Percentiles rank a stretch among this genome's conserved stretches.
phyloP scores from a whole-genome alignment of 2,329 filamentous ascomycete species.

The Pseudofabraea citricarpa region DNA sequence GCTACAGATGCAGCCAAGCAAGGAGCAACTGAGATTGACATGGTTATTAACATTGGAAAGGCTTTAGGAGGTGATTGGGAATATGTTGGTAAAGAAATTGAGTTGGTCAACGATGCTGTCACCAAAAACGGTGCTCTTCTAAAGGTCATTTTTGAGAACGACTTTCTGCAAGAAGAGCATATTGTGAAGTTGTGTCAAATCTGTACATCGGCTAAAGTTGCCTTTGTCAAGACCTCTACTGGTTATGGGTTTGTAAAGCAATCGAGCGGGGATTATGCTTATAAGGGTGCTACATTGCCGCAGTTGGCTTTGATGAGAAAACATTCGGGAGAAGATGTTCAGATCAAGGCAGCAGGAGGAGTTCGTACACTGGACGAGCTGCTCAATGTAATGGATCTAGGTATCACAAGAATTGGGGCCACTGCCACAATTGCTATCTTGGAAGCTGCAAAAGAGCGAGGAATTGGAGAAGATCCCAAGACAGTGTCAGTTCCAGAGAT shows the following conservation, averaged over 20 bases:
- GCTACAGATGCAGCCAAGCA: conserved; percentile 40
- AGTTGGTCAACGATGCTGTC: conserved; percentile 43
- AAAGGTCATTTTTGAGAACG: conserved; percentile 61
- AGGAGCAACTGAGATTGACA: conserved; percentile 52
- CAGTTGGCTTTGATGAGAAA: conserved; percentile 51
- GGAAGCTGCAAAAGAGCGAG: conserved; percentile 46
- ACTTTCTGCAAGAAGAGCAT: conserved; percentile 45
- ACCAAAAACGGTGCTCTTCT: conserved; percentile 37
- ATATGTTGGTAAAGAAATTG: conserved; percentile 49
- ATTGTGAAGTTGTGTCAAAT: conserved; percentile 50
- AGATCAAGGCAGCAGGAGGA: conserved; percentile 55
- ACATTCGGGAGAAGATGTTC: conserved; percentile 36
- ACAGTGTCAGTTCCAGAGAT: too few relatives aligned
- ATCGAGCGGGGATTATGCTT: conserved; percentile 43
- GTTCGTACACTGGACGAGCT: conserved; percentile 52
- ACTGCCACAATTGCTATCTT: conserved; percentile 50
- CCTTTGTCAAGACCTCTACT: conserved; percentile 56
- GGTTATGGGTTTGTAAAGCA: conserved; percentile 58
- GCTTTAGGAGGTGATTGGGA: conserved; percentile 51
- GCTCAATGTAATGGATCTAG: conserved; percentile 47
- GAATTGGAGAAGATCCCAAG: conserved; percentile 31
- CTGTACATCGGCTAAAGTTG: conserved; percentile 45
- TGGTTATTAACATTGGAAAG: conserved; percentile 58
- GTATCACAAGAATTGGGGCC: conserved; percentile 50
- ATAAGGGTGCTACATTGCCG: conserved; percentile 45